phyloP scores from a whole-genome alignment of 2,329 filamentous ascomycete species.

The Curvularia hawaiiensis region DNA sequence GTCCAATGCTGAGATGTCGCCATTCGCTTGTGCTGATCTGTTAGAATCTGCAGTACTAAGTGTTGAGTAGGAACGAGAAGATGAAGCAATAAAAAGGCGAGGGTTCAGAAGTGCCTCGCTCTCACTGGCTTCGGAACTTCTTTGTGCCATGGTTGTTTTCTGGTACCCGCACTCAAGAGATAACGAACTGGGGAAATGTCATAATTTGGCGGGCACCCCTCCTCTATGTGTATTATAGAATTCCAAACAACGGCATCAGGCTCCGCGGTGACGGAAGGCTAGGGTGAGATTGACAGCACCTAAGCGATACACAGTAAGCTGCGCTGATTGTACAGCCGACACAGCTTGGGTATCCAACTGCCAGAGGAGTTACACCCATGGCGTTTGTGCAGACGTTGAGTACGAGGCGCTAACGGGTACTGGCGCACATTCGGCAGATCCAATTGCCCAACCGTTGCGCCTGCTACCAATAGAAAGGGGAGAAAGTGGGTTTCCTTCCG shows the following conservation, averaged over 20 bases:
- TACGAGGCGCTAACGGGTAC: slow-evolving; percentile 10
- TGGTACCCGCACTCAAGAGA: not conserved
- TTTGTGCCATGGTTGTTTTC: slow-evolving; percentile 8
- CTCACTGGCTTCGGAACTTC: slow-evolving; percentile 4
- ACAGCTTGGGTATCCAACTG: slow-evolving; percentile 9
- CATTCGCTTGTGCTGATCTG: not conserved
- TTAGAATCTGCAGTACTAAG: slow-evolving; percentile 1
- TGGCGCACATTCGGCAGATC: slow-evolving; percentile 10
- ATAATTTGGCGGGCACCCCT: slow-evolving; percentile 9
- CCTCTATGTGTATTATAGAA: slow-evolving; percentile 8
- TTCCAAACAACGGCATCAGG: slow-evolving; percentile 3
- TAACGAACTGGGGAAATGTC: not conserved
- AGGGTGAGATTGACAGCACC: slow-evolving; percentile 10
- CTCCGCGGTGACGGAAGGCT: slow-evolving; percentile 8
- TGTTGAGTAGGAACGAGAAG: slow-evolving; percentile 16
- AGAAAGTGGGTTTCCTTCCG: not conserved
- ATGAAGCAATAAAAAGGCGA: slow-evolving; percentile 7
- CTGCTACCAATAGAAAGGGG: slow-evolving; percentile 1
- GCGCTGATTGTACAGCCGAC: slow-evolving; percentile 7
- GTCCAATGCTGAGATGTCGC: slow-evolving; percentile 1
- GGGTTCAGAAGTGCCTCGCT: slow-evolving; percentile 12
- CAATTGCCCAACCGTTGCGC: slow-evolving; percentile 7
- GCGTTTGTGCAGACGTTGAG: slow-evolving; percentile 12
- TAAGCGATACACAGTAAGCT: slow-evolving; percentile 18
- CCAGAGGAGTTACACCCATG: slow-evolving; percentile 10